Evolutionary conservation across 768 basidiomycete genomes (phyloP).

Genomic region (Psilocybe azurescens): DNA sequence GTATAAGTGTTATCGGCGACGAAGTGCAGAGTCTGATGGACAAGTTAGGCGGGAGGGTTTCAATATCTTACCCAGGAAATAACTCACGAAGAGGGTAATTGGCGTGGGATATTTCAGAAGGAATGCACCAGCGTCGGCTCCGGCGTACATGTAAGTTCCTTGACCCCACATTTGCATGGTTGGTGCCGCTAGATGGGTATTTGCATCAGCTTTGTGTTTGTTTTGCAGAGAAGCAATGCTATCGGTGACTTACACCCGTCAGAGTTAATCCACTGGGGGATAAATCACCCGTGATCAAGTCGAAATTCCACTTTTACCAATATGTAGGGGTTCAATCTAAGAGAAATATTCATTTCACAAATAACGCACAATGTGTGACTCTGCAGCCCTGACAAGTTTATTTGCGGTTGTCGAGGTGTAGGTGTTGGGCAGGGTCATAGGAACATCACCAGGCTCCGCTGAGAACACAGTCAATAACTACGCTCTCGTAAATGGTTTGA

Average conservation of each 20-base stretch:
- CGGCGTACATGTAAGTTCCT: constrained; percentile 5
- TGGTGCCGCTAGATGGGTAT: constrained; percentile 4
- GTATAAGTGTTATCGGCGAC: neutral
- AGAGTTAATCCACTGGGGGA: constrained; percentile 27
- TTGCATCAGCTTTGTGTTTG: neutral
- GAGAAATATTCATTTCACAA: neutral
- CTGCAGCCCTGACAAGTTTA: constrained; percentile 1
- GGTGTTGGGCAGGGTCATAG: neutral
- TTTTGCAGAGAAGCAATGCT: neutral
- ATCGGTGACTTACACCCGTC: constrained; percentile 21
- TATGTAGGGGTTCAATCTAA: neutral
- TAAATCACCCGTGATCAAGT: constrained; percentile 15
- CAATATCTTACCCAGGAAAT: neutral
- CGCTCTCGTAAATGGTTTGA: neutral
- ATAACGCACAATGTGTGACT: constrained; percentile 8
- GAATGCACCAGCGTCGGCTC: constrained; percentile 13
- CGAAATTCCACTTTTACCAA: constrained; percentile 22
- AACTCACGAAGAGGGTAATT: constrained; percentile 10
- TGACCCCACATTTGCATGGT: constrained; percentile 8
- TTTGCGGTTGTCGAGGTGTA: neutral
- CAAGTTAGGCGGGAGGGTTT: neutral
- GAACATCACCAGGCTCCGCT: neutral
- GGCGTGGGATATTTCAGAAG: constrained; percentile 4
- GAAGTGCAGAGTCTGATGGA: neutral
- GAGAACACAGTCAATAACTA: neutral